Evolutionary conservation across 140 eudicot genomes (phyloP), one percentile per base, ranked within the genome.

Genomic region (Ambrosia hybrid): DNA sequence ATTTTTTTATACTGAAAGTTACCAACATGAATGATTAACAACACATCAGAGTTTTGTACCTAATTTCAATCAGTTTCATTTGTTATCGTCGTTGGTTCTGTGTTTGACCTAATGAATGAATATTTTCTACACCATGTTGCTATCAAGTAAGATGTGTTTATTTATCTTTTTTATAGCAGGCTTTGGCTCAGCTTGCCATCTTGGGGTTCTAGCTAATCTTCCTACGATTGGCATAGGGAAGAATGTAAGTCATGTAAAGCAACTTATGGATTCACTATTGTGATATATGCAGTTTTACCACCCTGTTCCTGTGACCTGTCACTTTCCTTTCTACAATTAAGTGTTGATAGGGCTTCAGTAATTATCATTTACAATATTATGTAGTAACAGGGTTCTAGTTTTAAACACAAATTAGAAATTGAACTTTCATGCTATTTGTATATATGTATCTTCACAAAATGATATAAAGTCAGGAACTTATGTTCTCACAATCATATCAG

Each of bases 131-230:
- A 41, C 67, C 51, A 16, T 68, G 48, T 51, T 51, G 56, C 39
- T 57, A 16, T 30, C 15, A 14, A 3, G 33, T 55, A 43, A 37
- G 70, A 51, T 63, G 59, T 65, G 59, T 64, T 81, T 66, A 0
- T 17, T 58, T 21, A 72, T 34, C 16, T n/a, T 67, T 67, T 73
- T 37, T 45, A 51, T 43, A 15, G 82, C 73, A 92, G 98, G 97
- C 17, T 90, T 94, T 79, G 99, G 99, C 21, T 86, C 93, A 80
- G 99, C 97, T 78, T 90, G 99, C 60, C 99, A 94, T 83, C 90
- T 94, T 60, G 99, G 99, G 49, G 99, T 94, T 77, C 75, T 90
- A 58, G 96, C 87, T 71, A 75, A 90, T 80, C 77, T 94, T 74
- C 99, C 99, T 38, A 81, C 97, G 57, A 85, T 90, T 53, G 99